Percentiles rank a stretch among this genome's conserved stretches.
Conservation (phyloP, 2,329 filamentous ascomycete species). For the Fusarium sp. region DNA sequence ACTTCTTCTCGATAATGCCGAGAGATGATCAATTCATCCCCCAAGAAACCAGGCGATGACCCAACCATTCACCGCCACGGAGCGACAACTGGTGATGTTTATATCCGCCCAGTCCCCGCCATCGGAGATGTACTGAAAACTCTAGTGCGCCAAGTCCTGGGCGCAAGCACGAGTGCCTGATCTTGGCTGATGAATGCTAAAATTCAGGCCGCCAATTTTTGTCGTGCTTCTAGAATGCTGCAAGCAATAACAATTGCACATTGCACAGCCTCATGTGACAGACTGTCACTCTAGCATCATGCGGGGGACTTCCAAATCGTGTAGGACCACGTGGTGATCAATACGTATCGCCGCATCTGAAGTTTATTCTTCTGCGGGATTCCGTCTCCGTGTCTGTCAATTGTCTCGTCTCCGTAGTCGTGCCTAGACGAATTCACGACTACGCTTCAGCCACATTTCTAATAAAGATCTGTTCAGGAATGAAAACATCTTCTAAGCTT, state of each 20-base stretch:
- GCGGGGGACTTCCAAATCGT: neutral
- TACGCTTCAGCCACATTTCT: neutral
- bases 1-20: neutral
- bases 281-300: neutral
- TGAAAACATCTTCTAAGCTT: neutral
- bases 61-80: neutral
- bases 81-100: neutral
- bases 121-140: neutral
- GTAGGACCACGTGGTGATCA: neutral
- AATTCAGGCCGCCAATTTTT: neutral
- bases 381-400: neutral
- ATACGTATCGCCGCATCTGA: neutral
- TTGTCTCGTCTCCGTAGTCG: neutral
- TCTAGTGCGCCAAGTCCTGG: neutral
- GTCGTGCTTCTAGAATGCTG: constrained; percentile 1
- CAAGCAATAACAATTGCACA: neutral
- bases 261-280: neutral
- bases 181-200: neutral
- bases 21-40: rapidly evolving
- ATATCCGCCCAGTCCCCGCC: neutral
- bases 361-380: neutral
- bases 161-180: constrained; percentile 1
- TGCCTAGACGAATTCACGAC: neutral
- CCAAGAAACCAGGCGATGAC: neutral
- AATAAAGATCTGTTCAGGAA: neutral